phyloP scores from a whole-genome alignment of 2,329 filamentous ascomycete genomes.

The Grosmannia clavigera region DNA sequence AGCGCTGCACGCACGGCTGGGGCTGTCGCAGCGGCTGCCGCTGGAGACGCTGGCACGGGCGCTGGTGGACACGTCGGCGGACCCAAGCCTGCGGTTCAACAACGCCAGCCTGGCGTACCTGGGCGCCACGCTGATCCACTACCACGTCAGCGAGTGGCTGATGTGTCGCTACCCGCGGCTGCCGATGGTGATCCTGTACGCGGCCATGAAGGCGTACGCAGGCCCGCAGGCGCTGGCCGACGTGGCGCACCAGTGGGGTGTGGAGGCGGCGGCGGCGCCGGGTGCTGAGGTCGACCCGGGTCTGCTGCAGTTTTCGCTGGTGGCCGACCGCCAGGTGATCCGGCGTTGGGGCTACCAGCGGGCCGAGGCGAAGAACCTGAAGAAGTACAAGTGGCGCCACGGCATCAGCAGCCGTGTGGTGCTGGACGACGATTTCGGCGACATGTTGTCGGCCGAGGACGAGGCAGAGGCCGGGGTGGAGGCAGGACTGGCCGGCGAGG shows the following conservation, averaged over 20 bases:
- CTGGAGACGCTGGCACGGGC: slow-evolving; percentile 75
- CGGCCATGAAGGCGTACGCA: slow-evolving; percentile 72
- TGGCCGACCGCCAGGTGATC: slow-evolving; percentile 30
- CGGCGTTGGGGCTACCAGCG: slow-evolving; percentile 40
- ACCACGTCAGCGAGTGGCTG: slow-evolving; percentile 81
- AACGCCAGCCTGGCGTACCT: slow-evolving; percentile 74
- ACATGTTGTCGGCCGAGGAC: slow-evolving; percentile 24
- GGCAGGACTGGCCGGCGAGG: background rate
- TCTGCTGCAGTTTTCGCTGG: slow-evolving; percentile 63
- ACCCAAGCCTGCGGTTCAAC: slow-evolving; percentile 70
- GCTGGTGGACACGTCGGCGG: slow-evolving; percentile 76
- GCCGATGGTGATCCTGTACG: slow-evolving; percentile 76
- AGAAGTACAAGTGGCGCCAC: slow-evolving; percentile 46
- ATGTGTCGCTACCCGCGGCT: slow-evolving; percentile 83
- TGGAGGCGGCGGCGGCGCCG: slow-evolving; percentile 75
- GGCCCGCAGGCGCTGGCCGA: slow-evolving; percentile 62
- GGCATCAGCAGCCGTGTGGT: slow-evolving; percentile 67
- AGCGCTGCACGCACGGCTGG: slow-evolving; percentile 80
- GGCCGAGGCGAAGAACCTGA: slow-evolving; percentile 32
- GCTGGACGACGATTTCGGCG: slow-evolving; percentile 76
- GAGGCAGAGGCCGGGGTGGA: slow-evolving; percentile 12
- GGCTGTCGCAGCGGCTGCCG: slow-evolving; percentile 69
- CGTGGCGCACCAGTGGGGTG: slow-evolving; percentile 77
- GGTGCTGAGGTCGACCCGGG: slow-evolving; percentile 88
- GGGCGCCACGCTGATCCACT: slow-evolving; percentile 71